Conservation (phyloP, 768 basidiomycete species). For the Candolleomyces aberdarensis region DNA sequence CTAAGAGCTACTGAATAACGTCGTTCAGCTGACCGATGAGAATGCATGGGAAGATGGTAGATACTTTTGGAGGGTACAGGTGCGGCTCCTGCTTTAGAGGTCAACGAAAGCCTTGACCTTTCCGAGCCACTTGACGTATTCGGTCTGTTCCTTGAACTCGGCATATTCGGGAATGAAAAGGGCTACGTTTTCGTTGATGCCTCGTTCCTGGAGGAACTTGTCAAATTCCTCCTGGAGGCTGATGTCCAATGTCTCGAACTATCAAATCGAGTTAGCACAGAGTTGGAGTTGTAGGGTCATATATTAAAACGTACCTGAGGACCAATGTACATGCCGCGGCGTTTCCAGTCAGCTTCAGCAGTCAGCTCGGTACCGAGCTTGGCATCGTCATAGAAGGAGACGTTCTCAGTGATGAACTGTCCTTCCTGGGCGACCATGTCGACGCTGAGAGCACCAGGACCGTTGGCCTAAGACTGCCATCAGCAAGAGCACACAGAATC, state of each 20-base stretch:
- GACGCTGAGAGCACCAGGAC: slow-evolving; percentile 67
- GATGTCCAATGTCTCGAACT: slow-evolving; percentile 91
- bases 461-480: slow-evolving; percentile 34
- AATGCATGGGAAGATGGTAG: not conserved
- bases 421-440: slow-evolving; percentile 81
- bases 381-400: slow-evolving; percentile 77
- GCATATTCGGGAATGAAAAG: slow-evolving; percentile 87
- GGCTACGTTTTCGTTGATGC: slow-evolving; percentile 79
- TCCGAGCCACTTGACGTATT: slow-evolving; percentile 88
- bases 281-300: slow-evolving; percentile 41
- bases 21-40: too few species aligned
- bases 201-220: slow-evolving; percentile 84
- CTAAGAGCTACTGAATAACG: too few species aligned
- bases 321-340: slow-evolving; percentile 88
- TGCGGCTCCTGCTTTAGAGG: slow-evolving; percentile 26
- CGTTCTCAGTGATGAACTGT: slow-evolving; percentile 82
- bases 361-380: slow-evolving; percentile 72
- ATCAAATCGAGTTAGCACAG: slow-evolving; percentile 13
- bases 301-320: slow-evolving; percentile 56
- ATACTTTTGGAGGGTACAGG: not conserved
- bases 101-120: slow-evolving; percentile 84
- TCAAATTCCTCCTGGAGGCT: slow-evolving; percentile 90
- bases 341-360: slow-evolving; percentile 91
- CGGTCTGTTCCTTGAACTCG: slow-evolving; percentile 92
- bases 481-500: not conserved